Evolutionary conservation across 2,329 filamentous ascomycete species (phyloP), one percentile per base, ranked within the genome.

Genomic region (Cyphellophora attinorum): DNA sequence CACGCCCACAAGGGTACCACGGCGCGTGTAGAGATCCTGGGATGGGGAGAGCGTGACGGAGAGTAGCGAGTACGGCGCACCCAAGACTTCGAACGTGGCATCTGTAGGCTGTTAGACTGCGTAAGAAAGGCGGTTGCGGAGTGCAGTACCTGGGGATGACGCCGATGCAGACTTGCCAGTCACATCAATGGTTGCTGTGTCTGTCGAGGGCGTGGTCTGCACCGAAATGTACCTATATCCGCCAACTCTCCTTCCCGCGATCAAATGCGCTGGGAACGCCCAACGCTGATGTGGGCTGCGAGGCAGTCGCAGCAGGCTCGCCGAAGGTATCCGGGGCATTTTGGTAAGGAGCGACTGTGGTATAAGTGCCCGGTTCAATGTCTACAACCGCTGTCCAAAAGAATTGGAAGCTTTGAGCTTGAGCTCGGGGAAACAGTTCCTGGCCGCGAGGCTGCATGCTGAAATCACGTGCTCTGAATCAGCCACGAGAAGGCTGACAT

Each of bases 31-130:
- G 32, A 98, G 76, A 51, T 83, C 81, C 59, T 96, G 89, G 19
- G 89, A 96, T 27, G 91, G 84, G 21, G 91, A 93, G 34, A 98
- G 74, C 5, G 81, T 85, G 46, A 94, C 88, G 14, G 89, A 95
- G 49, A 98, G 79, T 45, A 98, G 76, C 36, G 91, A 96, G 60
- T 91, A 91, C 2, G 89, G 86, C 15, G 84, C 76, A 42, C 91
- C 91, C 45, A 98, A 68, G 31, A 96, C 85, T 60, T 96, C 85
- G 59, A 98, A 98, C 38, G 79, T 79, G 35, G 91, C 91, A 72
- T 96, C 91, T 95, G 49, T 13, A 29, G 10, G 10, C 11, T 15
- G 33, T 44, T 28, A 45, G 39, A 23, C 27, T 14, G 27, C 19
- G 11, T 6, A 27, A 27, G 10, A 34, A 10, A 15, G 31, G 10